Conservation (phyloP, 2,329 filamentous ascomycete genomes). For the Anthostomella pinea region DNA sequence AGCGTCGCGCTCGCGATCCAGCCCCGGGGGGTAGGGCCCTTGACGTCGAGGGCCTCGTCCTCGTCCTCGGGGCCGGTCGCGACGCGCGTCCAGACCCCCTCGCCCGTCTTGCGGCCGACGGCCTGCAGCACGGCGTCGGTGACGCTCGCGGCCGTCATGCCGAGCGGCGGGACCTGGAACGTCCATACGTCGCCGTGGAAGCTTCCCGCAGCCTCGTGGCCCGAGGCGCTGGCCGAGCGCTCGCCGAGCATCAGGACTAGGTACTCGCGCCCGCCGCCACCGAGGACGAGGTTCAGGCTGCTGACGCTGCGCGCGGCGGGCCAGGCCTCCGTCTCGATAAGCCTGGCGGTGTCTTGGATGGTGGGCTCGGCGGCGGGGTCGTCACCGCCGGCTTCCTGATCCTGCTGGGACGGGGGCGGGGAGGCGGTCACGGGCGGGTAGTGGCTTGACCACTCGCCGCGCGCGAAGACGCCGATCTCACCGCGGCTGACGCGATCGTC, state of each 20-base stretch:
- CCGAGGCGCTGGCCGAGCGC: slow-evolving; percentile 44
- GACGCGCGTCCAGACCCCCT: slow-evolving; percentile 58
- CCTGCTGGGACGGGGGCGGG: slow-evolving; percentile 20
- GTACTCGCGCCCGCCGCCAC: slow-evolving; percentile 60
- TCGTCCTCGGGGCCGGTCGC: slow-evolving; percentile 48
- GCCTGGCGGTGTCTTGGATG: slow-evolving; percentile 21
- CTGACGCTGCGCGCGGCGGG: slow-evolving; percentile 54
- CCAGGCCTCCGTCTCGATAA: slow-evolving; percentile 35
- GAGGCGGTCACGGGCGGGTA: slow-evolving; percentile 35
- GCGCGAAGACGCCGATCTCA: slow-evolving; percentile 50
- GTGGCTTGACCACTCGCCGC: slow-evolving; percentile 54
- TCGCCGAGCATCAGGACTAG: slow-evolving; percentile 62
- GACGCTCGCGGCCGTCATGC: slow-evolving; percentile 54
- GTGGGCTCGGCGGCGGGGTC: slow-evolving; percentile 2
- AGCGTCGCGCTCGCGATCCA: slow-evolving; percentile 57
- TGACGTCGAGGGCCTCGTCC: slow-evolving; percentile 43
- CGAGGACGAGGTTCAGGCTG: slow-evolving; percentile 52
- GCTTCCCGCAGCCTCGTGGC: slow-evolving; percentile 49
- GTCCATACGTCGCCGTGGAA: slow-evolving; percentile 63
- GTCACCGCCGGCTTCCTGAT: slow-evolving; percentile 4
- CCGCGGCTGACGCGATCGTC: slow-evolving; percentile 47
- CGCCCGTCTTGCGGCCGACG: slow-evolving; percentile 51
- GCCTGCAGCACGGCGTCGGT: slow-evolving; percentile 53
- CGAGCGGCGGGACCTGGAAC: slow-evolving; percentile 57
- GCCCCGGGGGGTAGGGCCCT: slow-evolving; percentile 51